Evolutionary conservation across 139 green algal genomes (phyloP), one percentile per base, ranked within the genome.

Genomic region (Chlorella sp.): DNA sequence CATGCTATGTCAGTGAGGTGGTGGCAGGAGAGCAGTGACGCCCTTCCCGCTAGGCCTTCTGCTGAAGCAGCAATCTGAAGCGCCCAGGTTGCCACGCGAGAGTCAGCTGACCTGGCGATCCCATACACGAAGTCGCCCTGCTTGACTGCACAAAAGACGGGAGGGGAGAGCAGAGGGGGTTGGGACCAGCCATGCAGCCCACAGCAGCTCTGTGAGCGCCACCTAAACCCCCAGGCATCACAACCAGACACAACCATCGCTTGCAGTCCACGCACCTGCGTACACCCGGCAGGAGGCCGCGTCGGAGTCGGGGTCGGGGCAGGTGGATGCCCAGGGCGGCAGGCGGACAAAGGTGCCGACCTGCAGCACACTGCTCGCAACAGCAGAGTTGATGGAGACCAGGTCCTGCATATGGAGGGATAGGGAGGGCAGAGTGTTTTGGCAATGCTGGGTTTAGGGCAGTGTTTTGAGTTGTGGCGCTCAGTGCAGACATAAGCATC

Each of bases 231-330:
- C n/a, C n/a, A n/a, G n/a, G n/a, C n/a, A n/a, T n/a, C n/a, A n/a
- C n/a, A n/a, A n/a, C 19, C 67, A 46, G 30, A 3, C 17, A 5
- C n/a, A n/a, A 24, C 5, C 65, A 46, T 14, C 19, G 13, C 8
- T 30, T 20, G 16, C 67, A 46, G 41, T n/a, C 7, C 41, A 51
- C 41, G 26, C 41, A 76, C 70, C 70, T 24, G 70, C 19, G 84
- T 88, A 88, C 19, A 88, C 69, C n/a, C 84, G 78, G 76, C 84
- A 88, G 9, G 76, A 85, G 30, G 73, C 40, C 34, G 56, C 84
- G 24, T 69, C 54, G 20, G 73, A 80, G 76, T 80, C 73, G 43
- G 84, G 84, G 48, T 88, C 84, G 1, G 56, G 48, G 76, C 84
- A 88, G 43, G 44, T 54, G 32, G 70, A 20, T n/a, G 41, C 34